phyloP scores from a whole-genome alignment of 495 filamentous ascomycete genomes.

The Talaromyces stipitatus region DNA sequence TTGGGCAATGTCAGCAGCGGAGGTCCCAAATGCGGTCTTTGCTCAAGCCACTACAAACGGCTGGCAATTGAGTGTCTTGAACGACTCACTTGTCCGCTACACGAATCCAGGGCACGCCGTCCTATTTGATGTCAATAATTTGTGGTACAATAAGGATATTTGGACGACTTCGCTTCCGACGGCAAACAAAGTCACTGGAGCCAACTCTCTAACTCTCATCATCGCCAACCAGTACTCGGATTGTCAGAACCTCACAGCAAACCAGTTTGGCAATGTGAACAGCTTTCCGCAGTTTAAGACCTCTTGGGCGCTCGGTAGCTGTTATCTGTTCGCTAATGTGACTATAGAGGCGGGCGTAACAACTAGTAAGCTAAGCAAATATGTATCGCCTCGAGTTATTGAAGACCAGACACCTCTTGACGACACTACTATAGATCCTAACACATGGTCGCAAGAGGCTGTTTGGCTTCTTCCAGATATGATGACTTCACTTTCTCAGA shows the following conservation, averaged over 20 bases:
- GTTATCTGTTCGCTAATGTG: constrained; percentile 5
- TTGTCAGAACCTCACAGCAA: background rate
- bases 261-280: constrained; percentile 5
- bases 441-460: constrained; percentile 6
- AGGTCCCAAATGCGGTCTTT: background rate
- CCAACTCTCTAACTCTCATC: background rate
- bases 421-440: background rate
- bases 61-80: background rate
- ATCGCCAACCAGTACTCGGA: constrained; percentile 5
- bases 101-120: constrained; percentile 3
- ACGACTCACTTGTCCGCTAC: background rate
- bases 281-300: background rate
- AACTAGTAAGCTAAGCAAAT: constrained; percentile 8
- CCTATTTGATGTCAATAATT: constrained; percentile 3
- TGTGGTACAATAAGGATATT: constrained; percentile 2
- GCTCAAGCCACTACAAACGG: background rate
- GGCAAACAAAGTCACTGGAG: constrained; percentile 1
- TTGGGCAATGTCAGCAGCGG: constrained; percentile 8
- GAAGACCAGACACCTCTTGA: constrained; percentile 6
- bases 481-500: constrained; percentile 8
- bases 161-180: background rate
- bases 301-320: background rate
- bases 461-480: constrained; percentile 11
- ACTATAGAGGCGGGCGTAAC: constrained; percentile 12
- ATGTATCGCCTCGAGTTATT: constrained; percentile 8